phyloP scores from a whole-genome alignment of 1,139 yeast genomes.

The Candida glucosophila region DNA sequence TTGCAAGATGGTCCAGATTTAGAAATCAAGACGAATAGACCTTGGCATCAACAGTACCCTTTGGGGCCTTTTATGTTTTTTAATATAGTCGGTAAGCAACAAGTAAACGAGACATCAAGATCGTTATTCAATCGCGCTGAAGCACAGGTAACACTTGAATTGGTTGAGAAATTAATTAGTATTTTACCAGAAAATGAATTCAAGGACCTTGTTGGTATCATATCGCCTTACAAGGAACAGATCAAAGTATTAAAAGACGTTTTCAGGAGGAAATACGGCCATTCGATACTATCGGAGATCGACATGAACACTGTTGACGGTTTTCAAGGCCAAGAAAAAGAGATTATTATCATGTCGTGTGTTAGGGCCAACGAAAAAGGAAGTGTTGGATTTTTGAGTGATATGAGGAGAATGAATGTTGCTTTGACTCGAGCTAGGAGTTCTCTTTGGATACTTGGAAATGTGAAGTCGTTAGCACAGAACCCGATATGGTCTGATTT shows the following conservation, averaged over 20 bases:
- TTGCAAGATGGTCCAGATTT: slow-evolving; percentile 72
- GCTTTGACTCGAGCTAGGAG: slow-evolving; percentile 91
- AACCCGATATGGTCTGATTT: slow-evolving; percentile 66
- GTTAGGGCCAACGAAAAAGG: slow-evolving; percentile 70
- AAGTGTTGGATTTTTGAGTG: slow-evolving; percentile 84
- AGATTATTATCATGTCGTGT: slow-evolving; percentile 86
- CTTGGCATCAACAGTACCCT: slow-evolving; percentile 58
- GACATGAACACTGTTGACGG: slow-evolving; percentile 97
- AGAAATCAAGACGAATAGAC: slow-evolving; percentile 47
- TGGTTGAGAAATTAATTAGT: slow-evolving; percentile 49
- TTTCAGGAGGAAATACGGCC: slow-evolving; percentile 57
- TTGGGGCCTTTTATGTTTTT: slow-evolving; percentile 77
- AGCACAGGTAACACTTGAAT: slow-evolving; percentile 62
- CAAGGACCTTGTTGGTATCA: slow-evolving; percentile 73
- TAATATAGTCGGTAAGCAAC: slow-evolving; percentile 59
- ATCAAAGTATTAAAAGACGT: slow-evolving; percentile 47
- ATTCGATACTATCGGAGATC: slow-evolving; percentile 50
- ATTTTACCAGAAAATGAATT: slow-evolving; percentile 47
- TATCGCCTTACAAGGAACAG: slow-evolving; percentile 94
- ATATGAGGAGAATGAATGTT: slow-evolving; percentile 90
- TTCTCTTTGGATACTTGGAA: slow-evolving; percentile 89
- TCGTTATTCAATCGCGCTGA: slow-evolving; percentile 68
- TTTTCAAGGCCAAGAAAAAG: slow-evolving; percentile 97
- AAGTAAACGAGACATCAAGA: slow-evolving; percentile 50
- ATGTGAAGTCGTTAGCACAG: slow-evolving; percentile 49